phyloP scores from a whole-genome alignment of 768 basidiomycete species.

The Rossbeevera mucosa region DNA sequence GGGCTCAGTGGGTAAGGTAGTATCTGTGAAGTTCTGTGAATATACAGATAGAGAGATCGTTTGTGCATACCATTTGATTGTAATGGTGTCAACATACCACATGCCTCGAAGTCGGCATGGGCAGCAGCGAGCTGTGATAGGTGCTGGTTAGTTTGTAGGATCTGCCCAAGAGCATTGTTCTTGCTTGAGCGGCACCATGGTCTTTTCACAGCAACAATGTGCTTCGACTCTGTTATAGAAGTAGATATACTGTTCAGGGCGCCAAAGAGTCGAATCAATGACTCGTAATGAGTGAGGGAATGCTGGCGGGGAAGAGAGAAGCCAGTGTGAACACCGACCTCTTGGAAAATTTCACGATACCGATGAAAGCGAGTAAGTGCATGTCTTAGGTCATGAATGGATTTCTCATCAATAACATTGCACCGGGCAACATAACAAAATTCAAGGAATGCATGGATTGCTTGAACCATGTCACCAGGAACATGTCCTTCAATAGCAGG shows the following conservation, averaged over 20 bases:
- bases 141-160: neutral
- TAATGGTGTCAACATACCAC: neutral
- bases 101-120: neutral
- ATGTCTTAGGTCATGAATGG: too few species aligned
- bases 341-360: neutral
- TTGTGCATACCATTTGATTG: too few species aligned
- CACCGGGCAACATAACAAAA: too few species aligned
- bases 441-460: neutral
- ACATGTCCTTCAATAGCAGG: neutral
- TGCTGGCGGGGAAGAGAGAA: conserved; percentile 34
- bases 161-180: conserved; percentile 21
- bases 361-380: neutral
- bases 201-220: conserved; percentile 35
- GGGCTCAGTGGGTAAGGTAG: too few species aligned
- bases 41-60: neutral
- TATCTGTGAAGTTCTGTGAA: too few species aligned
- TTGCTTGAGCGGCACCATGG: conserved; percentile 30
- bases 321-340: neutral
- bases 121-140: neutral
- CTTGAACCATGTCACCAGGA: neutral
- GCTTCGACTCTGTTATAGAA: conserved; percentile 36
- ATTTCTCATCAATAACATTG: too few species aligned
- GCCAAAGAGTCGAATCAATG: conserved; percentile 27
- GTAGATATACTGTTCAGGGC: conserved; percentile 34
- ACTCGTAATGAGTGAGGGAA: conserved; percentile 28